Conservation (phyloP, 345 rosid species). For the Excoecaria cochinchinensis region DNA sequence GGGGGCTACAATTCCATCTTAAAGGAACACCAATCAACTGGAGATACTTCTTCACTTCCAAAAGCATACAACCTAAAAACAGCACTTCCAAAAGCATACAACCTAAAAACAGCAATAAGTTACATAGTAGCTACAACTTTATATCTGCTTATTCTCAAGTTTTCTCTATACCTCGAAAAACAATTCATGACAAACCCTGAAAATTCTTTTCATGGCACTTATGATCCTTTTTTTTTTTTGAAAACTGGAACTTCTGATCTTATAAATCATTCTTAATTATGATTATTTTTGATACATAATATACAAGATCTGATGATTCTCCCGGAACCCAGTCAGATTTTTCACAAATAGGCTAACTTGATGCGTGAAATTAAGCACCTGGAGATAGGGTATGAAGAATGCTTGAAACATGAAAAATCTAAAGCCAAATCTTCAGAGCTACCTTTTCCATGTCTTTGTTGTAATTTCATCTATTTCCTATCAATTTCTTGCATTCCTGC, state of each 20-base stretch:
- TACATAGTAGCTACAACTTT: not conserved
- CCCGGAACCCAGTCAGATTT: conserved; percentile 9
- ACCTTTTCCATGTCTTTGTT: conserved; percentile 1
- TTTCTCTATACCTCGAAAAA: not conserved
- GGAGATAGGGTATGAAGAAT: not conserved
- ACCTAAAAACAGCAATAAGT: too few relatives aligned
- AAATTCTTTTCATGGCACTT: not conserved
- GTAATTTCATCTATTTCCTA: conserved; percentile 1
- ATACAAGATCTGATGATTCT: not conserved
- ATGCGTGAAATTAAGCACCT: not conserved
- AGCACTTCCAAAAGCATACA: too few relatives aligned
- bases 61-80: not conserved
- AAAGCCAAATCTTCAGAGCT: not conserved
- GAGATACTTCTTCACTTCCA: not conserved
- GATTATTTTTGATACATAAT: not conserved
- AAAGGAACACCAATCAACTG: not conserved
- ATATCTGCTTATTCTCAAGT: not conserved
- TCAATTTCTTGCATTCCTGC: conserved; percentile 12
- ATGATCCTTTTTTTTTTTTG: not conserved
- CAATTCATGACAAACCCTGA: not conserved
- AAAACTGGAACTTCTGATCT: too few relatives aligned
- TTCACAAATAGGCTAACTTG: conserved; percentile 12
- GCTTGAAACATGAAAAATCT: not conserved
- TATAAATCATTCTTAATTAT: not conserved
- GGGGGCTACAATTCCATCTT: too few relatives aligned